phyloP scores from a whole-genome alignment of 1,284 basidiomycete genomes.

The Anthracocystis setariae region DNA sequence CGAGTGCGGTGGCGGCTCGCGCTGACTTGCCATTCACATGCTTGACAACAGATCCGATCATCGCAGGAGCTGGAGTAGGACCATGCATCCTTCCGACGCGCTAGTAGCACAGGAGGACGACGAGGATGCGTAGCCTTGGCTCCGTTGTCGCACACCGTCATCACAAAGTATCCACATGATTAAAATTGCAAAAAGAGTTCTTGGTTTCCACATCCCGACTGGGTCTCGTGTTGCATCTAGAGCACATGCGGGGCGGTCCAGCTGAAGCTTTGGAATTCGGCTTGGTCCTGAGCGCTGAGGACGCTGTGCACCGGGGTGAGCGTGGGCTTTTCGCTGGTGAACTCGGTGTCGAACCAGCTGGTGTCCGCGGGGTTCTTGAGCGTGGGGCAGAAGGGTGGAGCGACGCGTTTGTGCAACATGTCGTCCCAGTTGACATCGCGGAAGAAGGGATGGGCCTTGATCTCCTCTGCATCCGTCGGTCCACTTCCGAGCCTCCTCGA shows the following conservation, averaged over 20 bases:
- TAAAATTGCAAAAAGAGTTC: too few species aligned
- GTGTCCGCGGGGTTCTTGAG: slow-evolving; percentile 75
- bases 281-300: slow-evolving; percentile 88
- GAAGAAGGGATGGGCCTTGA: slow-evolving; percentile 98
- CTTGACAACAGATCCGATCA: neutral
- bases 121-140: neutral
- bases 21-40: neutral
- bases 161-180: too few species aligned
- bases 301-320: slow-evolving; percentile 97
- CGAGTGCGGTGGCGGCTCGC: neutral
- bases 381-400: slow-evolving; percentile 95
- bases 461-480: slow-evolving; percentile 92
- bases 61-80: neutral
- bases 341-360: slow-evolving; percentile 93
- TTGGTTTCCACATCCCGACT: too few species aligned
- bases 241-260: slow-evolving; percentile 51
- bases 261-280: slow-evolving; percentile 68
- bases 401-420: slow-evolving; percentile 92
- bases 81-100: neutral
- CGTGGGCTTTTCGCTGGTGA: slow-evolving; percentile 94
- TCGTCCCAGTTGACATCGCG: slow-evolving; percentile 97
- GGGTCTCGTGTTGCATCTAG: too few species aligned
- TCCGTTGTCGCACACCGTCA: too few species aligned
- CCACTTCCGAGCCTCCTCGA: slow-evolving; percentile 89
- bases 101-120: neutral